Conservation (phyloP, 345 rosid genomes). For the Camelina sativa region DNA sequence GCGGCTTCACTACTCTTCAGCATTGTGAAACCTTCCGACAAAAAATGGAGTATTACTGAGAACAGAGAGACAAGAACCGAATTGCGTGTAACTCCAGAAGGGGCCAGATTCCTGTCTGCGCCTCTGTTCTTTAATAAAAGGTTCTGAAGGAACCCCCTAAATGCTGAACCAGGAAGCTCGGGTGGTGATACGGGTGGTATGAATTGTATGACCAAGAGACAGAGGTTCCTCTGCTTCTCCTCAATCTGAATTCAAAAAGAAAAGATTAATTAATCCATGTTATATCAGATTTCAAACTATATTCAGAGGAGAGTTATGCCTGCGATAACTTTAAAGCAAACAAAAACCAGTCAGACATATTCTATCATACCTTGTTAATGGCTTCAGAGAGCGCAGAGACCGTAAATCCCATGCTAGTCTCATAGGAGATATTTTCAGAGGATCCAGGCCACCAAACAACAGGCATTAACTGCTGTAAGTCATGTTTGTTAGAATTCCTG, state of each 20-base stretch:
- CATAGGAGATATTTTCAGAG: constrained; percentile 73
- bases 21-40: constrained; percentile 84
- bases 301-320: constrained; percentile 5
- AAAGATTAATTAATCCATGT: neutral
- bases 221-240: constrained; percentile 92
- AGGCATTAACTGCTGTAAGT: constrained; percentile 83
- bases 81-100: constrained; percentile 81
- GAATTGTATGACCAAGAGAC: constrained; percentile 89
- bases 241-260: constrained; percentile 68
- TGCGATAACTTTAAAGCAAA: neutral
- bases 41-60: constrained; percentile 81
- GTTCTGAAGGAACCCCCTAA: constrained; percentile 85
- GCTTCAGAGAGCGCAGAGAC: constrained; percentile 78
- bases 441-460: constrained; percentile 99
- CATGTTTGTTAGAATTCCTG: constrained; percentile 79
- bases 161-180: constrained; percentile 89
- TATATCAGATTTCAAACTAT: neutral
- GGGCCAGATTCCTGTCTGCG: constrained; percentile 76
- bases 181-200: constrained; percentile 74
- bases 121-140: constrained; percentile 86
- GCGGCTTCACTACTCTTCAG: constrained; percentile 55
- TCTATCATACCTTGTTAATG: constrained; percentile 65
- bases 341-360: neutral
- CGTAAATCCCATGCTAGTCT: constrained; percentile 81
- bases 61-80: constrained; percentile 90